Evolutionary conservation across 2,329 filamentous ascomycete genomes (phyloP), one percentile per base, ranked within the genome.

Genomic region (Aspergillus sclerotialis): DNA sequence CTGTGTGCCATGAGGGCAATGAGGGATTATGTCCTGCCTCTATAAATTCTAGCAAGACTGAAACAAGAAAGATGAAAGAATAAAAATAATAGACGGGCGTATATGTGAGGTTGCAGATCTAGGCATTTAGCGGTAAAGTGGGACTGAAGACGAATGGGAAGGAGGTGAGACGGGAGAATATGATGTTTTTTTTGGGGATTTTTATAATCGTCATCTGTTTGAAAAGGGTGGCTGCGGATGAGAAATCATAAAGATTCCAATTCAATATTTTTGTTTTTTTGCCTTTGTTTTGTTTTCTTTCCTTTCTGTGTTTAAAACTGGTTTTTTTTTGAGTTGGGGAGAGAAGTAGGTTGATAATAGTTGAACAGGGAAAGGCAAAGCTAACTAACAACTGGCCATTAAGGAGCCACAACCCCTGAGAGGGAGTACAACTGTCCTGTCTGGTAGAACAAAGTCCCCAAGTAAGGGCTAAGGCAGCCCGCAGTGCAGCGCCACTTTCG

Each of bases 1-100:
- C 78, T 86, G 67, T 93, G 84, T 71, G 87, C 86, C 89, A 94
- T 55, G 37, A 43, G 38, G 37, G 33, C 24, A 30, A 17, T 23
- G 31, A 36, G 25, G 30, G 30, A 16, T 17, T 5, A 28, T 28
- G 15, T 12, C 24, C 31, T 17, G 33, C 37, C 34, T 31, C 12
- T 35, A 31, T 35, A 21, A 32, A 38, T 33, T 35, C 32, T 14
- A 35, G 36, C 23, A 24, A 36, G 31, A 37, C 27, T 23, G 28
- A 21, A 40, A 39, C 33, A 33, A 39, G 43, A 38, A 39, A 39
- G 38, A 35, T 35, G 45, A 10, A 23, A 10, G 7, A 10, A 49
- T 44, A 40, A 32, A 39, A 44, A 48, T 42, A 40, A 33, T 39
- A 43, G 31, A 35, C 30, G 28, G 28, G 35, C 10, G 35, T 33